Base-by-base conservation (phyloP, 1,139 yeast genomes). In the Saccharomyces hybrid region DNA sequence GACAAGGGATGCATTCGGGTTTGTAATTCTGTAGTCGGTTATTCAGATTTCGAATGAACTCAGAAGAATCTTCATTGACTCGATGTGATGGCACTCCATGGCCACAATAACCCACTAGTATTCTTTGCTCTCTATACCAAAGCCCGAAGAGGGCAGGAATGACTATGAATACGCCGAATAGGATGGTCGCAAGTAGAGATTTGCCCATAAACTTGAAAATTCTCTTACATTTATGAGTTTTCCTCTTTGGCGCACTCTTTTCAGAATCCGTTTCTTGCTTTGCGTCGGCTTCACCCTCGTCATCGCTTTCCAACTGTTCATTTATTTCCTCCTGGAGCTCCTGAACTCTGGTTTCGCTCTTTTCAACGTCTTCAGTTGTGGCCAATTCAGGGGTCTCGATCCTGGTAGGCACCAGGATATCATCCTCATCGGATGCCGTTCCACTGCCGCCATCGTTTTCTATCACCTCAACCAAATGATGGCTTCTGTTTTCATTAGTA, bases 1-100 rank as follows among this genome's bases (percentile, higher is more conserved):
- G 98, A 66, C 98, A 91, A 41, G 80, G 80, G 5, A 79, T 72
- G 70, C 98, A 93, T 1, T 64, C 57, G 3, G 97, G 96, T 53
- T 79, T 79, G 54, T 61, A 51, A 20, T 59, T 54, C 46, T 56
- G 53, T 38, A 67, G 50, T 30, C 53, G 50, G 1, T 50, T 23
- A 49, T 64, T 67, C 32, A 48, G 23, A 7, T 26, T 26, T 14
- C 9, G 32, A 28, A 48, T 30, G 16, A 28, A 3, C 2, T 27
- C 26, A 28, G 32, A 7, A 23, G 50, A 28, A 5, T 48, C 26
- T 14, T 52, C 52, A 4, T 59, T 47, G 25, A 65, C 52, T 27
- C 64, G 62, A 42, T 65, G 65, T 6, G 67, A 58, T 31, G 72
- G 69, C 13, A 80, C 72, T 63, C 83, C 86, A 42, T 77, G 73